phyloP scores from a whole-genome alignment of 768 basidiomycete species.

The Infundibulicybe gibba region DNA sequence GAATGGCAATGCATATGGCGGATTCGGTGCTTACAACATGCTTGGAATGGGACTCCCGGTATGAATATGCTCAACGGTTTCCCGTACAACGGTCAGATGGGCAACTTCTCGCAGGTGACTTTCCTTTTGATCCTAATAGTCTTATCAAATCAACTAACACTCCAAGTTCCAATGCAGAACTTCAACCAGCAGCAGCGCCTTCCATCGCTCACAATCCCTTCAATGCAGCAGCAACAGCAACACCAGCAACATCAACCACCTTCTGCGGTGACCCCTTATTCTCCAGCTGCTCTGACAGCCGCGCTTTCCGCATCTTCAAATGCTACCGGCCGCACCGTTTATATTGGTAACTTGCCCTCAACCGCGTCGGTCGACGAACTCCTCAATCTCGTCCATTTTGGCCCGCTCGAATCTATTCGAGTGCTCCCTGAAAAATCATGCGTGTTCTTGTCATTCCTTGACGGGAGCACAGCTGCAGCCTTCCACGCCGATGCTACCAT shows the following conservation, averaged over 20 bases:
- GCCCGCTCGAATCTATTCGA: slow-evolving; percentile 91
- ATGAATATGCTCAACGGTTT: slow-evolving; percentile 73
- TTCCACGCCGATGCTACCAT: slow-evolving; percentile 97
- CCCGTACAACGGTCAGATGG: slow-evolving; percentile 70
- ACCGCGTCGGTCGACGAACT: slow-evolving; percentile 97
- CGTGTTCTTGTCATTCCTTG: slow-evolving; percentile 97
- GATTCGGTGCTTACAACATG: slow-evolving; percentile 72
- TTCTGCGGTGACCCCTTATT: slow-evolving; percentile 67
- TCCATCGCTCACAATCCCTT: slow-evolving; percentile 66
- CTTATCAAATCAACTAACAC: slow-evolving; percentile 4
- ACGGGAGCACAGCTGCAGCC: slow-evolving; percentile 87
- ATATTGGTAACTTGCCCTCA: slow-evolving; percentile 93
- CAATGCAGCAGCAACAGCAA: too few species aligned
- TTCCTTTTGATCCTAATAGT: slow-evolving; percentile 3
- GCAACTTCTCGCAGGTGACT: slow-evolving; percentile 61
- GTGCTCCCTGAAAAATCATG: slow-evolving; percentile 96
- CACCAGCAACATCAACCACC: too few species aligned
- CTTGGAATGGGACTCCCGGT: slow-evolving; percentile 77
- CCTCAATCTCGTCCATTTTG: slow-evolving; percentile 96
- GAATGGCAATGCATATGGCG: slow-evolving; percentile 50
- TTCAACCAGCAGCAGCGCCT: slow-evolving; percentile 52
- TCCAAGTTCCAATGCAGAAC: slow-evolving; percentile 28
- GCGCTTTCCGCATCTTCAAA: slow-evolving; percentile 66
- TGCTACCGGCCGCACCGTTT: slow-evolving; percentile 84
- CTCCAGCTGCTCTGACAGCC: slow-evolving; percentile 74